Base-by-base conservation (phyloP, 2,329 filamentous ascomycete genomes). In the Colletotrichum somersetense region DNA sequence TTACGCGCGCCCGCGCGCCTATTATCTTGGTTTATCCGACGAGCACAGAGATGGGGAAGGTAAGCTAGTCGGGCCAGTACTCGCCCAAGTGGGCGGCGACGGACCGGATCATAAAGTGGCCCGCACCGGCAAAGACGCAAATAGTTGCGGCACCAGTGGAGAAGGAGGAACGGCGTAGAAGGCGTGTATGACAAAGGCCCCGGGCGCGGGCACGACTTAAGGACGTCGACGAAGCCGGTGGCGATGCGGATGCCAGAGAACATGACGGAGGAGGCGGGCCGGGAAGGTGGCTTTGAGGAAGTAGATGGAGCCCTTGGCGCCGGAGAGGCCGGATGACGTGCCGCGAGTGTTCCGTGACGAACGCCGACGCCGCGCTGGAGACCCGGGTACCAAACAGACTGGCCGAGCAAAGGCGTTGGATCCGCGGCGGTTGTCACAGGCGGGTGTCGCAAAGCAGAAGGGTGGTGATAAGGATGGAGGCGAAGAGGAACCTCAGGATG, bases 131-230 rank as follows among this genome's bases (percentile, higher is more conserved):
- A 67, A 83, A 76, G 48, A 82, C 72, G 82, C 85, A 86, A 46
- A 79, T 5, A 76, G 5, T 76, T 71, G 11, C 81, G 77, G 52
- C 80, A 82, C 18, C 79, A 79, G 71, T 86, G 83, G n/a, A 88
- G 77, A 52, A 88, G 77, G 53, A 88, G 74, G 5, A 86, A 86
- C 81, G 14, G 85, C 85, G 70, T 86, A 87, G 74, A 88, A 83
- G 7, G 84, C 85, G 30, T 89, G 76, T 8, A 88, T 81, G 14
- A 86, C 78, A 33, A 88, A 77, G 10, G 83, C 83, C 59, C 84
- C 83, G 0, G 82, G 40, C 14, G 5, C 5, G 14, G 0, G n/a
- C 79, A 75, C 38, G 79, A 78, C 20, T 78, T 77, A 40, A 84
- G 74, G 23, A 80, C 75, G 10, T 82, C 78, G 52, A 82, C 75